Conservation (phyloP, 768 basidiomycete genomes). For the Termitomyces sp. region DNA sequence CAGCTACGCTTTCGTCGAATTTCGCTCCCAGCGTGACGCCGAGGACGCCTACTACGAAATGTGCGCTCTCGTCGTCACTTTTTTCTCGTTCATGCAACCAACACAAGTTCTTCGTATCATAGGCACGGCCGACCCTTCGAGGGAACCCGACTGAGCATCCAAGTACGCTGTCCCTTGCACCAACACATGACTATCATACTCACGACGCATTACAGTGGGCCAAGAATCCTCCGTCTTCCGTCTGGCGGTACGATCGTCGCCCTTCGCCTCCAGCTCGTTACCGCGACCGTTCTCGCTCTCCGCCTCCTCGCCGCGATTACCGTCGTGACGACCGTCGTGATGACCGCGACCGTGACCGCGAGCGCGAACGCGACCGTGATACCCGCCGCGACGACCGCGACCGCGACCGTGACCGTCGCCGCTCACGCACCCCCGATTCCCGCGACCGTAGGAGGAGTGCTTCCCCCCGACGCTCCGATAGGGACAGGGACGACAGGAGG, state of each 20-base stretch:
- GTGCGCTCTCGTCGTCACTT: constrained; percentile 33
- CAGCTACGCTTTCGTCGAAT: constrained; percentile 87
- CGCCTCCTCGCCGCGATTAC: constrained; percentile 41
- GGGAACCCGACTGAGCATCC: constrained; percentile 68
- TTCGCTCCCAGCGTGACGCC: constrained; percentile 70
- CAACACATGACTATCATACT: not conserved
- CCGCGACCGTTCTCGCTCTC: constrained; percentile 32
- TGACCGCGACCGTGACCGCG: constrained; percentile 33
- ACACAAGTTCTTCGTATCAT: constrained; percentile 19
- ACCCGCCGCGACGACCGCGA: constrained; percentile 33
- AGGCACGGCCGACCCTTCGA: constrained; percentile 79
- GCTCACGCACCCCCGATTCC: constrained; percentile 43
- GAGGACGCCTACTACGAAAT: constrained; percentile 84
- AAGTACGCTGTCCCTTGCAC: constrained; percentile 33
- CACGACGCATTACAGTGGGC: constrained; percentile 54
- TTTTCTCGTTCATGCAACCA: not conserved
- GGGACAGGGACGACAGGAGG: constrained; percentile 11
- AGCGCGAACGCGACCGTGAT: constrained; percentile 32
- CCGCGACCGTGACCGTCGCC: constrained; percentile 27
- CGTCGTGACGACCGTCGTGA: constrained; percentile 32
- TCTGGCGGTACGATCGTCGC: constrained; percentile 70
- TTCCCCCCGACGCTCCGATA: constrained; percentile 8
- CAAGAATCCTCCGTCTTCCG: constrained; percentile 77
- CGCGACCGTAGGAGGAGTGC: constrained; percentile 21
- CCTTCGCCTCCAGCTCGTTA: constrained; percentile 33